Evolutionary conservation across 768 basidiomycete genomes (phyloP).

Genomic region (Cyathus striatus): DNA sequence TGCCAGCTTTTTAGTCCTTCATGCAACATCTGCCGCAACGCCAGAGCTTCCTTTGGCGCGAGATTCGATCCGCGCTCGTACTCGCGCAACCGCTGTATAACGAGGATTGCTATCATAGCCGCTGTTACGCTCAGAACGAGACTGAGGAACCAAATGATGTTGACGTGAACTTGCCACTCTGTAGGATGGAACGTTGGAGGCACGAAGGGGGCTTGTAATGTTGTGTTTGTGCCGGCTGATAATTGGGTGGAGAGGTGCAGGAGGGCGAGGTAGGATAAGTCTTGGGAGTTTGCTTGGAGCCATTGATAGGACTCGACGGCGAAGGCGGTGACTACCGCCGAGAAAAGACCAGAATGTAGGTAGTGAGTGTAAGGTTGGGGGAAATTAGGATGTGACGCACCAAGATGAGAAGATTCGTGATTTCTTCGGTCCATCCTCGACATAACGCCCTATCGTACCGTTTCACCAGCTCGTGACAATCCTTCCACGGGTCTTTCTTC

Average conservation of each 20-base stretch:
- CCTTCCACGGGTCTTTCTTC: neutral
- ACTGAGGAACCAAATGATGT: slow-evolving; percentile 15
- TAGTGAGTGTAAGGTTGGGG: neutral
- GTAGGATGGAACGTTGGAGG: neutral
- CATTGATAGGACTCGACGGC: slow-evolving; percentile 12
- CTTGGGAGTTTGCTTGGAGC: slow-evolving; percentile 6
- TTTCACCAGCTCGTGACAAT: neutral
- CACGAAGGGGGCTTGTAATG: neutral
- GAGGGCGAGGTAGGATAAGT: slow-evolving; percentile 2
- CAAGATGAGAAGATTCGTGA: neutral
- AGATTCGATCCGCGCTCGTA: slow-evolving; percentile 10
- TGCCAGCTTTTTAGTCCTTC: slow-evolving; percentile 15
- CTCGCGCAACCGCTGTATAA: slow-evolving; percentile 17
- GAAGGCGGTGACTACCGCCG: slow-evolving; percentile 12
- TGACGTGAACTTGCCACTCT: slow-evolving; percentile 6
- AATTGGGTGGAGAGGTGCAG: slow-evolving; percentile 7
- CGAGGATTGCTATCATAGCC: slow-evolving; percentile 14
- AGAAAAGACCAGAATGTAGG: slow-evolving; percentile 14
- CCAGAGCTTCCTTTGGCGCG: slow-evolving; percentile 8
- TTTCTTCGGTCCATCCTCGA: neutral
- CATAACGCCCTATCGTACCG: neutral
- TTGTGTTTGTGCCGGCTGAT: neutral
- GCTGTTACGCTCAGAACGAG: slow-evolving; percentile 14
- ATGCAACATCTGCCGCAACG: slow-evolving; percentile 14
- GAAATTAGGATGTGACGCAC: neutral